Evolutionary conservation across 164 flowering plant genomes (phyloP), one percentile per base, ranked within the genome.

Genomic region (Nymphaea colorata): DNA sequence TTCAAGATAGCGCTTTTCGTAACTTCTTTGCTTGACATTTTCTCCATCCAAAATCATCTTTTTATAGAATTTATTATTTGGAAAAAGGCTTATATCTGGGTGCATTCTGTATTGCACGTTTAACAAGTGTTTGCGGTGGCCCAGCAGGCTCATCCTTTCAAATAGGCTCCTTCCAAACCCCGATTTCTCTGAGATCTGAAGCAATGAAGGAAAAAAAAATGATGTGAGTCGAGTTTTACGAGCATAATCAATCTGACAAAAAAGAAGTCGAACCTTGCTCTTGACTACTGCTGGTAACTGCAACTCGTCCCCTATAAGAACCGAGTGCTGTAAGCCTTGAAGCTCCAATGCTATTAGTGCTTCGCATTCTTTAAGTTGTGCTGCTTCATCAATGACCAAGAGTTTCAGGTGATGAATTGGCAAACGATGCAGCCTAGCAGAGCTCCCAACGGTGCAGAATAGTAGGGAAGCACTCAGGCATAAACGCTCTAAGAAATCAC

Each of bases 311-410:
- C 91, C 91, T 16, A 82, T 64, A 42, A 86, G 76, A 62, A 86
- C 61, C 18, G 73, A 87, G 74, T 82, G 80, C 1, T 61, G 44
- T 41, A 86, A 60, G 41, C 83, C 82, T 3, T 64, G 12, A 44
- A 85, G 72, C 60, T 76, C 84, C 41, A 84, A 66, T 0, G 91
- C 84, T 6, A 86, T 81, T 3, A 65, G 43, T 15, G 90, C 82
- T 61, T 86, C 88, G 69, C 82, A 83, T 67, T 86, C 88, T 68
- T 78, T 84, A 4, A 86, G 60, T 64, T 83, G 86, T 3, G 87
- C 85, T 10, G 85, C 90, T 77, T 83, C 88, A 66, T 86, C 88
- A 61, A 86, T 73, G 10, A 86, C 69, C 57, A 82, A 66, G 64
- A 80, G 51, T 44, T 78, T 44, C 3, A 71, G 74, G 7, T 16